Evolutionary conservation across 2,329 filamentous ascomycete species (phyloP).

Genomic region (Cladophialophora exuberans): DNA sequence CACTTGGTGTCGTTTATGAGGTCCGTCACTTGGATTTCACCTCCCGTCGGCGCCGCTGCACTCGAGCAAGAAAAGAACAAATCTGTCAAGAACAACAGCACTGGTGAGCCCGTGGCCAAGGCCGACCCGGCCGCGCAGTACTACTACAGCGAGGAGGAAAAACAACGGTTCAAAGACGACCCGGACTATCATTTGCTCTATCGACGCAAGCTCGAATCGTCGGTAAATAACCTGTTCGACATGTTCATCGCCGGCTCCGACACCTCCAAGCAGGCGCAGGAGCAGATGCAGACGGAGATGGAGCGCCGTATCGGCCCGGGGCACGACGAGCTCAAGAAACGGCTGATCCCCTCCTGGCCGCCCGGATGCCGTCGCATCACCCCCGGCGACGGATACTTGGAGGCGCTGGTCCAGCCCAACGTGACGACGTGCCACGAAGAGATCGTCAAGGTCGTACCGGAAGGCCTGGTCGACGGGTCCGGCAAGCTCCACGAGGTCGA

Average conservation of each 20-base stretch:
- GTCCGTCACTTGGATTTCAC: slow-evolving; percentile 34
- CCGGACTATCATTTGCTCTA: slow-evolving; percentile 47
- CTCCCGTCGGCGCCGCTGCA: not conserved
- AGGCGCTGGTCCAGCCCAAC: slow-evolving; percentile 45
- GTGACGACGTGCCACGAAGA: slow-evolving; percentile 36
- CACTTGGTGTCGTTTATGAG: slow-evolving; percentile 36
- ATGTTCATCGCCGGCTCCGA: slow-evolving; percentile 49
- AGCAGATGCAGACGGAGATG: slow-evolving; percentile 50
- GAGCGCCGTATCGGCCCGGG: slow-evolving; percentile 45
- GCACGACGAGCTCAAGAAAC: slow-evolving; percentile 47
- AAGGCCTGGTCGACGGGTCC: slow-evolving; percentile 44
- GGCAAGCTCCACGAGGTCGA: slow-evolving; percentile 45
- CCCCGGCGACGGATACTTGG: slow-evolving; percentile 56
- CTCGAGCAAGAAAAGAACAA: not conserved
- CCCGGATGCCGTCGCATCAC: slow-evolving; percentile 53
- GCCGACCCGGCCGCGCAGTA: slow-evolving; percentile 11
- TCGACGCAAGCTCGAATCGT: slow-evolving; percentile 48
- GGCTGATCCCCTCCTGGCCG: slow-evolving; percentile 32
- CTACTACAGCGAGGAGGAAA: slow-evolving; percentile 18
- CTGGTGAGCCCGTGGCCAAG: not conserved
- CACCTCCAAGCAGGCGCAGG: slow-evolving; percentile 43
- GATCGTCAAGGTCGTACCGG: slow-evolving; percentile 44
- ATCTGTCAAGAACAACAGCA: not conserved
- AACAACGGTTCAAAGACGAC: slow-evolving; percentile 43
- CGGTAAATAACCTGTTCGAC: slow-evolving; percentile 48